A percentile compares a stretch with the other conserved stretches of the same genome.
Conservation (phyloP, 2,329 filamentous ascomycete genomes). For the Metarhizium album region DNA sequence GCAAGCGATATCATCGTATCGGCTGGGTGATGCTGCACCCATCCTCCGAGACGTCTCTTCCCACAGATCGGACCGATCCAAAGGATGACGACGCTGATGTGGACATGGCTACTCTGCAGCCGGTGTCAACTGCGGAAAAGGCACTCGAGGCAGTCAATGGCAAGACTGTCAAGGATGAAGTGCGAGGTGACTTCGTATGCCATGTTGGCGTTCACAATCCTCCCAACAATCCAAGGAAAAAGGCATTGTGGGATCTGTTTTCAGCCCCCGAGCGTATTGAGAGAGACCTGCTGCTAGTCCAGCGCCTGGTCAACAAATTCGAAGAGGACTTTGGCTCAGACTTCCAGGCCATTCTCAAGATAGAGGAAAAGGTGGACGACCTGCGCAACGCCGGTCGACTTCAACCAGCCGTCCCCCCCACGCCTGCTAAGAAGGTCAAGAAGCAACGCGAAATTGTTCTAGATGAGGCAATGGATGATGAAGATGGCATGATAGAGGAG, state of each 20-base stretch:
- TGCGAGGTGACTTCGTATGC: conserved; percentile 90
- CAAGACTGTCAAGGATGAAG: conserved; percentile 92
- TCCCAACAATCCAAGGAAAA: conserved; percentile 76
- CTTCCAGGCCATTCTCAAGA: conserved; percentile 65
- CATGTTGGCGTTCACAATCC: conserved; percentile 95
- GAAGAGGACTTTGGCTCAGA: conserved; percentile 73
- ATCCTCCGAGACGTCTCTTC: conserved; percentile 52
- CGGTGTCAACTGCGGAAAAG: conserved; percentile 61
- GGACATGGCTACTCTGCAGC: conserved; percentile 42
- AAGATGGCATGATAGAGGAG: conserved; percentile 58
- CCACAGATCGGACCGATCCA: conserved; percentile 61
- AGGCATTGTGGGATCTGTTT: conserved; percentile 93
- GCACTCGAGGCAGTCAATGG: conserved; percentile 92
- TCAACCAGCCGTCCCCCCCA: conserved; percentile 49
- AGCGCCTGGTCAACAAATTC: conserved; percentile 71
- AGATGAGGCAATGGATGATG: conserved; percentile 52
- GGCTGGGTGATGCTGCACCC: conserved; percentile 97
- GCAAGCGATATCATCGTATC: conserved; percentile 94
- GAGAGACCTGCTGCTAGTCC: conserved; percentile 75
- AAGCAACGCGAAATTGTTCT: conserved; percentile 49
- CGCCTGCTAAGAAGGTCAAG: conserved; percentile 47
- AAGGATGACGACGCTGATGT: conserved; percentile 56
- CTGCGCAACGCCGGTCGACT: conserved; percentile 66
- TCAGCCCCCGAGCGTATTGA: conserved; percentile 89
- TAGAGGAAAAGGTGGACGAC: conserved; percentile 80